Evolutionary conservation across 768 basidiomycete species (phyloP).

Genomic region (Cytidiella melzeri): DNA sequence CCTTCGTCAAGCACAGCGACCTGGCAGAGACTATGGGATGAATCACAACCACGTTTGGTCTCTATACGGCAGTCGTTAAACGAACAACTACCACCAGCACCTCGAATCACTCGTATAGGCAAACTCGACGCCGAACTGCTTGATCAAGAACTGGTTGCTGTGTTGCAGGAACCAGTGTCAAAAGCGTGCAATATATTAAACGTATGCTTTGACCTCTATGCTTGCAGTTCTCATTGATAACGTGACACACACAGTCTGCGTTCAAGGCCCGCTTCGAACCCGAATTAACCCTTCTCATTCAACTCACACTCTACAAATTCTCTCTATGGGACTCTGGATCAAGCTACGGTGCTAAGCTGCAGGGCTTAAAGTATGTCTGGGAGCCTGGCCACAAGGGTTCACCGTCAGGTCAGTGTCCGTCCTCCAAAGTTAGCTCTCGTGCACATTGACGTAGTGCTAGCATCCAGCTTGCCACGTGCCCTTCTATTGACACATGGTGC

Average conservation of each 20-base stretch:
- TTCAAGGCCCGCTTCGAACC: slow-evolving; percentile 62
- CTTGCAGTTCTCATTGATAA: neutral
- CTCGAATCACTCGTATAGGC: slow-evolving; percentile 72
- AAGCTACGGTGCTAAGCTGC: slow-evolving; percentile 79
- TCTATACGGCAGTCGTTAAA: slow-evolving; percentile 39
- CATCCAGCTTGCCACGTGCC: slow-evolving; percentile 57
- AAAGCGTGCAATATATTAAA: slow-evolving; percentile 63
- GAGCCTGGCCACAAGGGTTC: neutral
- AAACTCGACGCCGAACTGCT: slow-evolving; percentile 89
- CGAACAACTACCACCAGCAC: slow-evolving; percentile 23
- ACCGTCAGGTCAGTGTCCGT: slow-evolving; percentile 22
- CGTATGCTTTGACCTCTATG: slow-evolving; percentile 36
- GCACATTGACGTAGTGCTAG: slow-evolving; percentile 27
- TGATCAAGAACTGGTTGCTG: slow-evolving; percentile 78
- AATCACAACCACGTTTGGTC: slow-evolving; percentile 48
- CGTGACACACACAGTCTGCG: slow-evolving; percentile 39
- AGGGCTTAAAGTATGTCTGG: slow-evolving; percentile 60
- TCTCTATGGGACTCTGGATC: slow-evolving; percentile 78
- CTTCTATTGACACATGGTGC: slow-evolving; percentile 61
- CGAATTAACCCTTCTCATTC: slow-evolving; percentile 66
- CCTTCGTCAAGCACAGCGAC: slow-evolving; percentile 12
- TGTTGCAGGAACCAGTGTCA: slow-evolving; percentile 77
- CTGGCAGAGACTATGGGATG: slow-evolving; percentile 64
- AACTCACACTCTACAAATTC: slow-evolving; percentile 70
- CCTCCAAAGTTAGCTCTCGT: no score